Evolutionary conservation across 2,329 filamentous ascomycete genomes (phyloP), one percentile per base, ranked within the genome.

Genomic region (Rugonectria rugulosa): DNA sequence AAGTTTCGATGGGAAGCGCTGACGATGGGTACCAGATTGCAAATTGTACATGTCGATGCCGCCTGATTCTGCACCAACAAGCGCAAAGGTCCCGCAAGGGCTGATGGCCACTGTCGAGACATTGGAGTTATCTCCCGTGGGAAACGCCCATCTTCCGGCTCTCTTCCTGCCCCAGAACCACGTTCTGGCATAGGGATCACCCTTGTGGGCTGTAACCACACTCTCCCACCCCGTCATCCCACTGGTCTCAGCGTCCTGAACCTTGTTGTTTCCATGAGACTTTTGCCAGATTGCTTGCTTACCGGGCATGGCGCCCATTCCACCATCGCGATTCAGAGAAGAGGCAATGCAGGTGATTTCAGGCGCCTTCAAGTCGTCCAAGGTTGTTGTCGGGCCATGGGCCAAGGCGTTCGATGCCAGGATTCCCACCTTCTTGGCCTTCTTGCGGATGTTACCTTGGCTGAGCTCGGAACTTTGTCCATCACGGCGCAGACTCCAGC

Each of bases 161-260:
- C 89, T 88, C 75, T 96, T 97, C 53, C 92, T 88, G 6, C 94
- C 95, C 93, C 95, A 98, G 75, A 97, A 97, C 95, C 95, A 99
- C 2, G 95, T 98, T 48, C 95, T 86, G 15, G 92, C 95, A 69
- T 85, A 90, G 38, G 87, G 83, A 68, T 98, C 94, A 46, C 89
- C 86, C 68, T 88, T 88, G 71, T 99, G 96, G 9, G 92, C 94
- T 4, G 95, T 99, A 2, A 99, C 86, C 6, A 99, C 88, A 69
- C 94, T 97, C 73, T 99, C 96, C 95, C 95, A 99, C 1, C 95
- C 95, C 3, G 93, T 97, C 78, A 87, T 87, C 42, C 87, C 84
- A 66, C 88, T 90, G 53, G 87, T 80, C 63, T 92, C 88, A 3
- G 89, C 87, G 72, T 92, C 88, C 9, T 82, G 77, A n/a, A 75